Percentiles rank a stretch among this genome's conserved stretches.
phyloP scores from a whole-genome alignment of 1,284 basidiomycete genomes.

The Cryptococcus amylolentus region DNA sequence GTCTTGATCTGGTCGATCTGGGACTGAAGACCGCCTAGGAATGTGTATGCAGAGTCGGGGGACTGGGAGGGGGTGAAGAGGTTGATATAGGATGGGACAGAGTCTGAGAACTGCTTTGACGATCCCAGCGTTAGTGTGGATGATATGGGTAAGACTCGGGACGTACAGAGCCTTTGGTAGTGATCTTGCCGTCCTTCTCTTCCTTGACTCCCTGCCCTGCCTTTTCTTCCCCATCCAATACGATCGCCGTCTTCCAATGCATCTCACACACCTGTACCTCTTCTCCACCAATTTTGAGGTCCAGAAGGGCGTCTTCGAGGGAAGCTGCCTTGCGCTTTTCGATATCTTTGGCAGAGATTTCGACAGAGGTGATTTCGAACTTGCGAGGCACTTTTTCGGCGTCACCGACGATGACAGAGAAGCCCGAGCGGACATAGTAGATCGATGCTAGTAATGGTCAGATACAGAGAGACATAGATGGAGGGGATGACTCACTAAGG shows the following conservation, averaged over 20 bases:
- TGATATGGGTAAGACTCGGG: not conserved
- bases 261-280: conserved; percentile 32
- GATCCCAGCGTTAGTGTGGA: conserved; percentile 28
- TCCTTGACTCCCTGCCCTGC: not conserved
- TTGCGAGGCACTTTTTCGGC: conserved; percentile 48
- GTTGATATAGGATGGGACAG: conserved; percentile 45
- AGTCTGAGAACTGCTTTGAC: conserved; percentile 7
- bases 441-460: conserved; percentile 59
- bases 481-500: conserved; percentile 32
- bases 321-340: conserved; percentile 63
- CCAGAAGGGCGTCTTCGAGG: conserved; percentile 52
- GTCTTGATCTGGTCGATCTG: conserved; percentile 88
- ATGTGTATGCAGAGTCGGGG: conserved; percentile 53
- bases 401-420: conserved; percentile 62
- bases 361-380: conserved; percentile 57
- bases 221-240: conserved; percentile 14
- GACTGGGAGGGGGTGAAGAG: conserved; percentile 39
- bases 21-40: conserved; percentile 81
- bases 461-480: not conserved
- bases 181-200: not conserved
- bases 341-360: conserved; percentile 54
- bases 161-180: conserved; percentile 3
- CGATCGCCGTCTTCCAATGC: conserved; percentile 45
- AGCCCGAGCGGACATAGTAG: conserved; percentile 63
- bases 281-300: conserved; percentile 8